Conservation (phyloP, 345 rosid genomes). For the Conringia planisiliqua region DNA sequence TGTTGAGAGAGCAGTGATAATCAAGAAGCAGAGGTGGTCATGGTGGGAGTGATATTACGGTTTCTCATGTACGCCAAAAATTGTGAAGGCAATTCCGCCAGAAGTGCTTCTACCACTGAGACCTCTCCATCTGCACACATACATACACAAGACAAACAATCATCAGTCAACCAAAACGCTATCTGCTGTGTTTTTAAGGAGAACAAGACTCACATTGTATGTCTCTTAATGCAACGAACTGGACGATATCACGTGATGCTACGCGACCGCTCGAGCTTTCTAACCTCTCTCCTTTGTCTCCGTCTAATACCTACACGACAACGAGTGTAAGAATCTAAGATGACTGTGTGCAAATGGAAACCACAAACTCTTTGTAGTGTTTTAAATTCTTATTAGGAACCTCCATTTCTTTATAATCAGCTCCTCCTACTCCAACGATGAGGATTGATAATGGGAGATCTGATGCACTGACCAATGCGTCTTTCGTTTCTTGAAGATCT, state of each 20-base stretch:
- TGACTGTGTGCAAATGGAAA: not conserved
- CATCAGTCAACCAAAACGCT: not conserved
- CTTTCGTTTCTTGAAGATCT: slow-evolving; percentile 95
- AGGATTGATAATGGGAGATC: slow-evolving; percentile 89
- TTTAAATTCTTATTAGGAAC: slow-evolving; percentile 26
- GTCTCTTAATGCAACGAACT: slow-evolving; percentile 77
- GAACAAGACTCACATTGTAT: slow-evolving; percentile 57
- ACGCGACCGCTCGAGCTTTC: slow-evolving; percentile 82
- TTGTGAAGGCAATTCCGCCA: slow-evolving; percentile 84
- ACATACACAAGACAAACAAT: not conserved
- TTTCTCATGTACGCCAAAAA: slow-evolving; percentile 73
- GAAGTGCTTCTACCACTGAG: slow-evolving; percentile 76
- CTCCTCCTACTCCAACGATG: slow-evolving; percentile 97
- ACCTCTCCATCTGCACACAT: slow-evolving; percentile 63
- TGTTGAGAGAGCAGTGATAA: not conserved
- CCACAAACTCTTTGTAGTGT: not conserved
- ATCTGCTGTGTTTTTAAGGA: not conserved
- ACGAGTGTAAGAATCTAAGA: not conserved
- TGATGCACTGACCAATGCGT: slow-evolving; percentile 87
- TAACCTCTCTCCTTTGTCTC: slow-evolving; percentile 83
- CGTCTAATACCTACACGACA: slow-evolving; percentile 63
- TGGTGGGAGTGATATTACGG: slow-evolving; percentile 58
- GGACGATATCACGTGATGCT: slow-evolving; percentile 94
- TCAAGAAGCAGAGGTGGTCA: slow-evolving; percentile 7
- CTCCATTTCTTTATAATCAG: slow-evolving; percentile 99